These are phyloP conservation scores for Pyrrhoderma lamaoense DNA, from an alignment of 1,284 basidiomycete genomes.

Conservation along the genomic window DNA sequence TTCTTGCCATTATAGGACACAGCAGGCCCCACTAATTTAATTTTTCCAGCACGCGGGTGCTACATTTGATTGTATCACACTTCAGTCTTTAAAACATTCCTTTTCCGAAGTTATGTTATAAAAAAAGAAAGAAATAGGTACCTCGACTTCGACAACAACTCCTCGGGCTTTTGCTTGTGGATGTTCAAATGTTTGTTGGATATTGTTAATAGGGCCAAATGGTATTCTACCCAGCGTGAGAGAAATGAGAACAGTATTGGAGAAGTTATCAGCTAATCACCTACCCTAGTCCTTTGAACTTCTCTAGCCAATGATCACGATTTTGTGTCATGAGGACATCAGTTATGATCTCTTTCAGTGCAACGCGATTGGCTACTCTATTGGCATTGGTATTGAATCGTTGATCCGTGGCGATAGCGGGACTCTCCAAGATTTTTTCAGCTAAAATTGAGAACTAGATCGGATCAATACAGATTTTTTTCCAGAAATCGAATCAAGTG, in stretches of 20 bases:
- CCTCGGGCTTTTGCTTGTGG: conserved; percentile 72
- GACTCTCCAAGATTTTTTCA: conserved; percentile 50
- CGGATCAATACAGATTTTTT: background rate
- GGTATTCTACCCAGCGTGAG: conserved; percentile 54
- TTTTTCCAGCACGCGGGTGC: conserved; percentile 73
- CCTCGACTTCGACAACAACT: conserved; percentile 56
- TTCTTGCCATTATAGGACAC: conserved; percentile 83
- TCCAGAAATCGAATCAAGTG: background rate
- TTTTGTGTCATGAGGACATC: conserved; percentile 49
- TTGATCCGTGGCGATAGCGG: conserved; percentile 49
- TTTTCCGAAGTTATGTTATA: background rate
- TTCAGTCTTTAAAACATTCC: too few relatives aligned
- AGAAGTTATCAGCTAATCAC: background rate
- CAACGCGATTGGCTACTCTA: conserved; percentile 71
- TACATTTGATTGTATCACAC: conserved; percentile 25
- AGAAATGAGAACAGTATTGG: conserved; percentile 1
- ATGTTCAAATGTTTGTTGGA: conserved; percentile 85
- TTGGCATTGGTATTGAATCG: conserved; percentile 68
- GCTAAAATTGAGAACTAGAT: conserved; percentile 62
- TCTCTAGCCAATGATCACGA: conserved; percentile 67
- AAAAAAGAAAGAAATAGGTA: conserved; percentile 31
- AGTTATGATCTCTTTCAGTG: conserved; percentile 69
- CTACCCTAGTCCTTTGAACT: conserved; percentile 71
- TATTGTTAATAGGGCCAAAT: conserved; percentile 90
- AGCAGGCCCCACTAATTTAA: conserved; percentile 83